These are phyloP conservation scores for Mortierella polycephala DNA, from an alignment of 371 early-diverging fungal species.

Conservation along the genomic window DNA sequence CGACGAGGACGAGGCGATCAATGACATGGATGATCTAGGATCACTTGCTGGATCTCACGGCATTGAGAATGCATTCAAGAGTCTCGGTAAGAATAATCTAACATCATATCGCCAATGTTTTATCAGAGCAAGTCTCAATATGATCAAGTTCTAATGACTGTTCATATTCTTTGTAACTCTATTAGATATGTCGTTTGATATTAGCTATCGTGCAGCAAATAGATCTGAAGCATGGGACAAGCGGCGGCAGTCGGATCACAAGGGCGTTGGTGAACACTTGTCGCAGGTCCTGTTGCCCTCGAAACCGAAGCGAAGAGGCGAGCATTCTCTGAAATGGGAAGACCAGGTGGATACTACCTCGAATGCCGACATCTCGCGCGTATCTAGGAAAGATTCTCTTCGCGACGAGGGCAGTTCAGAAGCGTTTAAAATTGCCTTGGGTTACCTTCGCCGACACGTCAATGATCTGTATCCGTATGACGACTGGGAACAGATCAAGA, in stretches of 20 bases:
- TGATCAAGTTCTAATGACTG: no score
- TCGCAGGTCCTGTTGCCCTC: constrained; percentile 27
- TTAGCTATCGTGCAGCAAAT: neutral
- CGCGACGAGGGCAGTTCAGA: neutral
- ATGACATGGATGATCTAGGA: constrained; percentile 28
- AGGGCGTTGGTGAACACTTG: constrained; percentile 12
- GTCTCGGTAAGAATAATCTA: constrained; percentile 3
- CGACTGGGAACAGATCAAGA: constrained; percentile 48
- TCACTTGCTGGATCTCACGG: constrained; percentile 31
- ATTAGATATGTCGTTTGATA: constrained; percentile 34
- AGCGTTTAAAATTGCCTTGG: constrained; percentile 31
- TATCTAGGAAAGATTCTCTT: constrained; percentile 8
- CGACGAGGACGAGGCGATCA: constrained; percentile 3
- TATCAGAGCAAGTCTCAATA: no score
- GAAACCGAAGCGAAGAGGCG: constrained; percentile 29
- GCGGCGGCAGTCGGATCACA: constrained; percentile 13
- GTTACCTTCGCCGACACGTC: constrained; percentile 18
- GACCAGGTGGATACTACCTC: constrained; percentile 27
- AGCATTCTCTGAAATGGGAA: constrained; percentile 46
- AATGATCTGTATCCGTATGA: constrained; percentile 34
- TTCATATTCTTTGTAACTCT: neutral
- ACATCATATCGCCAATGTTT: no score
- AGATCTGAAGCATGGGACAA: neutral
- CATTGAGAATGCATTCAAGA: constrained; percentile 43
- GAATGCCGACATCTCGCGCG: constrained; percentile 17